Conservation (phyloP, 1,284 basidiomycete genomes). For the Taiwanofungus camphoratus region DNA sequence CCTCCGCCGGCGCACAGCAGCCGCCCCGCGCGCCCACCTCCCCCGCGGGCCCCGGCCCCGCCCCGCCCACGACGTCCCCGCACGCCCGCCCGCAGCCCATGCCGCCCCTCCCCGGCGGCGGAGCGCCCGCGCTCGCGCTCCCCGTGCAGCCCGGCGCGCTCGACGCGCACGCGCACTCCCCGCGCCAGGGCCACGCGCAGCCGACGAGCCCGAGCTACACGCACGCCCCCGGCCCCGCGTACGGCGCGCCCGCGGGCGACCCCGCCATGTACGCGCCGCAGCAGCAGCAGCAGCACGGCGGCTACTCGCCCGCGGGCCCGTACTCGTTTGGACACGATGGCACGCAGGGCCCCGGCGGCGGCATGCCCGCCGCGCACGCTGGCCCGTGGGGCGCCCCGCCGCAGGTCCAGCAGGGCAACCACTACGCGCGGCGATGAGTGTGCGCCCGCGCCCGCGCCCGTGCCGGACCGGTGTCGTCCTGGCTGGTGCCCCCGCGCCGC, state of each 20-base stretch:
- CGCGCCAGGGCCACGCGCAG: constrained; percentile 21
- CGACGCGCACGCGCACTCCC: constrained; percentile 17
- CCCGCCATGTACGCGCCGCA: constrained; percentile 20
- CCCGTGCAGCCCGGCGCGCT: constrained; percentile 15
- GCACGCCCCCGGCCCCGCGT: constrained; percentile 16
- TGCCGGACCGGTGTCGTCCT: neutral
- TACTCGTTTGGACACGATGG: constrained; percentile 20
- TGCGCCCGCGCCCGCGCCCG: neutral
- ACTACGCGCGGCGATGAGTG: constrained; percentile 24
- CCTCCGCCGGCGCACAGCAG: constrained; percentile 19
- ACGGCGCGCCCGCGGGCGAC: constrained; percentile 11
- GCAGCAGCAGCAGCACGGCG: constrained; percentile 19
- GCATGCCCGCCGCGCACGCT: constrained; percentile 10
- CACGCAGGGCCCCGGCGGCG: constrained; percentile 10
- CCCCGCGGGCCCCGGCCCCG: constrained; percentile 5
- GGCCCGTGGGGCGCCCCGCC: constrained; percentile 20
- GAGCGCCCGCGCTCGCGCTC: constrained; percentile 18
- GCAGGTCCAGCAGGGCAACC: constrained; percentile 23
- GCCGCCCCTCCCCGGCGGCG: constrained; percentile 13
- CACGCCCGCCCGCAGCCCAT: constrained; percentile 20
- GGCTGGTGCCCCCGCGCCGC: neutral
- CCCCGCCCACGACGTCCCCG: constrained; percentile 19
- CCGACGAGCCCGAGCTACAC: constrained; percentile 29
- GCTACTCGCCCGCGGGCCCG: constrained; percentile 24
- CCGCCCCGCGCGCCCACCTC: constrained; percentile 8